Conservation (phyloP, 139 green algal species). For the Volvox africanus region DNA sequence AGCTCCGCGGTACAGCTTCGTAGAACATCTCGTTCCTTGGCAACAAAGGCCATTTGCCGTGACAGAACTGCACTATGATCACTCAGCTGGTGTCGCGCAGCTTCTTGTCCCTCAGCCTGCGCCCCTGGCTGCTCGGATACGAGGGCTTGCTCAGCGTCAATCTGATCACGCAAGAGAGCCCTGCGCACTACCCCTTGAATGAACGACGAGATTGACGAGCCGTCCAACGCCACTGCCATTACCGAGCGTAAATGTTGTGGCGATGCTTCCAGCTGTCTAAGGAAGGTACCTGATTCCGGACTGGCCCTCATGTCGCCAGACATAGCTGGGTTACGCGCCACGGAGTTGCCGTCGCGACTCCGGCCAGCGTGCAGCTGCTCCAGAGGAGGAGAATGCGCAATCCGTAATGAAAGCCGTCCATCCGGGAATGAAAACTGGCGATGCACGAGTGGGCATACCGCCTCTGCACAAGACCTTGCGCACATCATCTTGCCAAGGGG, state of each 20-base stretch:
- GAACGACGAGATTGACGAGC: too few relatives aligned
- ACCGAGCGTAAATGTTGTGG: too few relatives aligned
- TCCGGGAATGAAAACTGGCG: not conserved
- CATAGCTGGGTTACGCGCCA: not conserved
- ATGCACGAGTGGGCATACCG: not conserved
- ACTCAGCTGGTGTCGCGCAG: not conserved
- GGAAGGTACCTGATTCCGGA: not conserved
- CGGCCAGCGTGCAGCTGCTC: slow-evolving; percentile 2
- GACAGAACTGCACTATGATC: not conserved
- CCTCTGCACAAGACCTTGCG: not conserved
- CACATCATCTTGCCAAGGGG: not conserved
- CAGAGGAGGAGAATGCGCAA: not conserved
- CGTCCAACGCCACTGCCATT: too few relatives aligned
- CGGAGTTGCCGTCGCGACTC: not conserved
- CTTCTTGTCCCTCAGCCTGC: not conserved
- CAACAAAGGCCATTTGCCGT: not conserved
- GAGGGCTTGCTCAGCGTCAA: too few relatives aligned
- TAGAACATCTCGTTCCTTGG: not conserved
- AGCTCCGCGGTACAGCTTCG: not conserved
- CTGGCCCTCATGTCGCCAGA: not conserved
- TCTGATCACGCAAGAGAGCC: too few relatives aligned
- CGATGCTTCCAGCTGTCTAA: too few relatives aligned
- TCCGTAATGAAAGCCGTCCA: slow-evolving; percentile 10
- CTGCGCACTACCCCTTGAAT: too few relatives aligned
- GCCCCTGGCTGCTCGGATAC: too few relatives aligned